Conservation (phyloP, 140 eudicot species). For the Ambrosia hybrid region DNA sequence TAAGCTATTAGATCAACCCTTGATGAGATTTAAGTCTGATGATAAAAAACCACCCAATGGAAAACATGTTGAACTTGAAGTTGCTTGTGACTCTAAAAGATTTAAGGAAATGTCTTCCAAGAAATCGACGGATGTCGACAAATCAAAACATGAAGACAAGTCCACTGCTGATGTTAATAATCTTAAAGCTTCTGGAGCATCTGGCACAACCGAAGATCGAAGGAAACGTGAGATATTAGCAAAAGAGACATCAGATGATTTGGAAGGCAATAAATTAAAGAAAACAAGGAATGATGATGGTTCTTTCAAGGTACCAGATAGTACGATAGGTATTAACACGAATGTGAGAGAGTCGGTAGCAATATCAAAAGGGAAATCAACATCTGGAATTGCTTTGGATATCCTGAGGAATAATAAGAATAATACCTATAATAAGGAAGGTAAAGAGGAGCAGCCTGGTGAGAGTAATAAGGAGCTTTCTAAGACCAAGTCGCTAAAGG, state of each 20-base stretch:
- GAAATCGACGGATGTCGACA: constrained; percentile 31
- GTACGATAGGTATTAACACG: constrained; percentile 14
- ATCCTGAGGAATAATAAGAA: constrained; percentile 15
- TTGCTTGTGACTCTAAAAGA: constrained; percentile 20
- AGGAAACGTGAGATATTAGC: constrained; percentile 19
- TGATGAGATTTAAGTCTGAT: constrained; percentile 11
- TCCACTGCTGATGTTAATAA: constrained; percentile 27
- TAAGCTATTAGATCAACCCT: constrained; percentile 19
- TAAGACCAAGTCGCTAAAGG: constrained; percentile 30
- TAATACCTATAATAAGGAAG: constrained; percentile 7
- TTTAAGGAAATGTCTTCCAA: constrained; percentile 35
- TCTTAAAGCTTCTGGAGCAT: constrained; percentile 13
- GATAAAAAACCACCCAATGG: constrained; percentile 16
- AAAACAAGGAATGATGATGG: constrained; percentile 36
- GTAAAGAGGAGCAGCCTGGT: constrained; percentile 30
- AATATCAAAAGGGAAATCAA: constrained; percentile 22
- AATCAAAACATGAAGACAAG: constrained; percentile 23
- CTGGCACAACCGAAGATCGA: constrained; percentile 12
- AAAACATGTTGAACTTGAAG: constrained; percentile 21
- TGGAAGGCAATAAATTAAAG: constrained; percentile 33
- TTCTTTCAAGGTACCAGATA: constrained; percentile 26
- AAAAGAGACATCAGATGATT: constrained; percentile 21
- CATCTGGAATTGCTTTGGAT: constrained; percentile 22
- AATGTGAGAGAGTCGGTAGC: constrained; percentile 17
- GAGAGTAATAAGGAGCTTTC: constrained; percentile 38